These are phyloP conservation scores for Eremomyces bilateralis DNA, from an alignment of 495 filamentous ascomycete genomes.

Conservation along the genomic window DNA sequence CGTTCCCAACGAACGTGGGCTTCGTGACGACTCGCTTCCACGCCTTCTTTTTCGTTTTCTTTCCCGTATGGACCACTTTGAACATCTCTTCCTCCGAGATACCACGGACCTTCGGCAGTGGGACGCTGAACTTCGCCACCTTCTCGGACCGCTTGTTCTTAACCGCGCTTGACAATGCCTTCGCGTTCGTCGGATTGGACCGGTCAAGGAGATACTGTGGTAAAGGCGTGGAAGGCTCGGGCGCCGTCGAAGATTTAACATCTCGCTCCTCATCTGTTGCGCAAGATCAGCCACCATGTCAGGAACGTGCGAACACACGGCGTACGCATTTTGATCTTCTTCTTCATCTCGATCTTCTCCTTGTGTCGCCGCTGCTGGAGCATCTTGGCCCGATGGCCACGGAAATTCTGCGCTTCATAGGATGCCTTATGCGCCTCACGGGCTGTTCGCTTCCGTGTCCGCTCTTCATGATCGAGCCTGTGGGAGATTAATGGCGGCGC, in stretches of 20 bases:
- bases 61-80: conserved; percentile 89
- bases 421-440: conserved; percentile 72
- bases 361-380: conserved; percentile 82
- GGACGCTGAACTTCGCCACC: conserved; percentile 88
- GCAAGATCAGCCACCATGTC: too few species aligned
- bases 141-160: conserved; percentile 83
- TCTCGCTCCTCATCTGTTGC: conserved; percentile 89
- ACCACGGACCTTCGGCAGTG: conserved; percentile 80
- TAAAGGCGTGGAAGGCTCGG: conserved; percentile 49
- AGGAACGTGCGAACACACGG: too few species aligned
- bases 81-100: conserved; percentile 98
- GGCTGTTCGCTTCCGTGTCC: conserved; percentile 64
- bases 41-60: conserved; percentile 53
- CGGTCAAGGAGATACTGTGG: conserved; percentile 84
- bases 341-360: conserved; percentile 99
- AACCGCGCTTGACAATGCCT: conserved; percentile 63
- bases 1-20: conserved; percentile 69
- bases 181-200: conserved; percentile 64
- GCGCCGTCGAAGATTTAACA: conserved; percentile 68
- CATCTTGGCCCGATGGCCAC: conserved; percentile 79
- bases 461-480: conserved; percentile 75
- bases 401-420: conserved; percentile 74
- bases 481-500: background rate
- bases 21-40: conserved; percentile 97
- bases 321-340: conserved; percentile 83